Percentiles rank a stretch among this genome's conserved stretches.
These are phyloP conservation scores for Haplographium delicatum DNA, from an alignment of 495 filamentous ascomycete species.

Conservation along the genomic window DNA sequence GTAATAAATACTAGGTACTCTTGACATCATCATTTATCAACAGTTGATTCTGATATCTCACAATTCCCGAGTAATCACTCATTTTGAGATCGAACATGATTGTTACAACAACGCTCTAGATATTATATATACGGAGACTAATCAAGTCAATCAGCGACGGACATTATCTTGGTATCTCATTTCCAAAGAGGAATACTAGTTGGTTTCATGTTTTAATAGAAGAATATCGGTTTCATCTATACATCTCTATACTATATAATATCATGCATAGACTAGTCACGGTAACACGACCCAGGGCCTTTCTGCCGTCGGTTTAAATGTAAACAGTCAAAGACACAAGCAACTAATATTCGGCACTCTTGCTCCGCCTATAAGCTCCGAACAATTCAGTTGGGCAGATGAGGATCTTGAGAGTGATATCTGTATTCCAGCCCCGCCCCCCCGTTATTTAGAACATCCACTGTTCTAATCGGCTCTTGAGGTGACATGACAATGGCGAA, in stretches of 20 bases:
- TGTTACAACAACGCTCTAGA: no score
- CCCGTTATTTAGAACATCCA: neutral
- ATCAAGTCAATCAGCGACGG: no score
- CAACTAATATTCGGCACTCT: neutral
- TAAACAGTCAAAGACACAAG: no score
- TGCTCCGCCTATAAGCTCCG: neutral
- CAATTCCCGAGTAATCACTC: no score
- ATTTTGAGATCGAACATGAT: no score
- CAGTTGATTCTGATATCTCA: no score
- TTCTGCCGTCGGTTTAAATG: neutral
- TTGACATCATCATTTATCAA: no score
- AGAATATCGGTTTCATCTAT: no score
- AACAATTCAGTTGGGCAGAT: neutral
- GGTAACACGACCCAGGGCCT: neutral
- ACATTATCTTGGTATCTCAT: no score
- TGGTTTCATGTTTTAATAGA: constrained; percentile 5
- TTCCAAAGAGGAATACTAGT: no score
- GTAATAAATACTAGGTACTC: no score
- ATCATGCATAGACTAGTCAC: neutral
- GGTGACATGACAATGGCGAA: neutral
- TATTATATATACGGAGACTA: no score
- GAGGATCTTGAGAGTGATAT: neutral
- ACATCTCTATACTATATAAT: neutral
- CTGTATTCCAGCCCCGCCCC: neutral
- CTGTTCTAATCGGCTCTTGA: neutral